Evolutionary conservation across 1,139 yeast species (phyloP), one percentile per base, ranked within the genome.

Genomic region (Pichia sp.): DNA sequence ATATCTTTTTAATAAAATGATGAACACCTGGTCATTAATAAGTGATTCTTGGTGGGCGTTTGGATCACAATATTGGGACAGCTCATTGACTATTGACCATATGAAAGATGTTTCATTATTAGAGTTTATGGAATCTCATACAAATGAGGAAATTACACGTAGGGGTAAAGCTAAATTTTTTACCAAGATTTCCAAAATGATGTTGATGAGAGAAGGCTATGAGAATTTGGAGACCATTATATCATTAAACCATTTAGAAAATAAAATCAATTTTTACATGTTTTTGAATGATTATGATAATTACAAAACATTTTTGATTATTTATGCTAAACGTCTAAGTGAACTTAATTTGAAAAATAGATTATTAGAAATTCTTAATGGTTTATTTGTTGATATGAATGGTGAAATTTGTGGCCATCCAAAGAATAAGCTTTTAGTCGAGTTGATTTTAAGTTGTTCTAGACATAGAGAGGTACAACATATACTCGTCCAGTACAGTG

Each of bases 21-120:
- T 94, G 79, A 77, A 75, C 30, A 67, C 78, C 0, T 94, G 98
- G 98, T 79, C 83, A 42, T 71, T 94, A 10, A 74, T 92, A 3
- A 78, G 92, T 49, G 98, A 94, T 61, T 79, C 95, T 1, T 94
- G 98, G 97, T 94, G 97, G 97, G 95, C 96, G 0, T 87, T 89
- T 65, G 97, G 97, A 0, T 89, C 97, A 0, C 96, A 90, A 60
- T 92, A 87, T 65, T 94, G 98, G 98, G 94, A 92, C 62, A 74
- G 87, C 35, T 70, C 73, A 6, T 52, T 59, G 24, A 48, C 60
- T 2, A 12, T 35, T 6, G 45, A 37, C 11, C 24, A 30, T 10
- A 4, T 28, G 2, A 41, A 35, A 12, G 46, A 35, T 37, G 26
- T 41, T 22, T 47, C 51, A n/a, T 69, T 87, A 20, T 68, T 90